phyloP scores from a whole-genome alignment of 1,139 yeast genomes.

The Blastobotrys aristatus region DNA sequence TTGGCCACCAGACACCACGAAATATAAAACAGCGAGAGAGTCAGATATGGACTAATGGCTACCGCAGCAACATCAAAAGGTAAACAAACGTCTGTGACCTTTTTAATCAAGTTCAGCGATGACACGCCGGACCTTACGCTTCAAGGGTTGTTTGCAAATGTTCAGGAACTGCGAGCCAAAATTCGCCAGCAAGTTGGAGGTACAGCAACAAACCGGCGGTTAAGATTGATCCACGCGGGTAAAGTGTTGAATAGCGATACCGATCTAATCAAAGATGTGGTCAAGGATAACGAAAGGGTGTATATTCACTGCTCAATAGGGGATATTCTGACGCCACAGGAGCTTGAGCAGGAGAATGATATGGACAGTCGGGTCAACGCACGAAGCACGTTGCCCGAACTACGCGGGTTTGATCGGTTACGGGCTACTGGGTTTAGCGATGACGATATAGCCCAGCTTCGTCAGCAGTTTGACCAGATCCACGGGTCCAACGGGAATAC shows the following conservation, averaged over 20 bases:
- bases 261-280: conserved; percentile 48
- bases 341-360: conserved; percentile 58
- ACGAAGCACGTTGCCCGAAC: conserved; percentile 58
- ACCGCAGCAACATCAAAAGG: conserved; percentile 10
- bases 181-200: conserved; percentile 37
- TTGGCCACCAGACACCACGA: no score
- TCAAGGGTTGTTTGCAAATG: conserved; percentile 39
- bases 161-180: conserved; percentile 42
- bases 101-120: conserved; percentile 50
- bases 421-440: conserved; percentile 78
- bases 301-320: conserved; percentile 83
- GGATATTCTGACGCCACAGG: conserved; percentile 54
- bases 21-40: no score
- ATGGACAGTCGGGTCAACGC: conserved; percentile 49
- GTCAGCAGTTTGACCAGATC: conserved; percentile 67
- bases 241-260: conserved; percentile 59
- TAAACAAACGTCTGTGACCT: conserved; percentile 23
- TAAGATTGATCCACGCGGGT: conserved; percentile 72
- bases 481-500: conserved; percentile 45
- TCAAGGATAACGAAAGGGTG: conserved; percentile 26
- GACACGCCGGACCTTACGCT: conserved; percentile 43
- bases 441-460: conserved; percentile 64
- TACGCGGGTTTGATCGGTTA: conserved; percentile 79
- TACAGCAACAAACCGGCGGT: conserved; percentile 42
- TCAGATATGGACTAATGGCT: no score